Conservation (phyloP, 306 rosid genomes). For the Styphnolobium japonicum region DNA sequence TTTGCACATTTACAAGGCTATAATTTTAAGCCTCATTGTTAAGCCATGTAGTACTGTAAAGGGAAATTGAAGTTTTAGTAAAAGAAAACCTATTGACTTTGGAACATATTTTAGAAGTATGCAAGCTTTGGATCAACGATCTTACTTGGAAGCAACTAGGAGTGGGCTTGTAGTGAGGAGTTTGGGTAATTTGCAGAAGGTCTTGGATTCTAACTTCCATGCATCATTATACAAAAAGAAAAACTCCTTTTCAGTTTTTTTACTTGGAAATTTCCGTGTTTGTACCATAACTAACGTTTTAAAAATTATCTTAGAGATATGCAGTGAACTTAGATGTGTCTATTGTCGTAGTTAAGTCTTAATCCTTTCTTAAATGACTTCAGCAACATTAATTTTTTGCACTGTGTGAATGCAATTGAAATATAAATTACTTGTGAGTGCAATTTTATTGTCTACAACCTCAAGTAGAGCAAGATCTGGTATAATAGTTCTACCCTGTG, state of each 20-base stretch:
- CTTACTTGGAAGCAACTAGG: neutral
- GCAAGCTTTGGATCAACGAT: conserved; percentile 18
- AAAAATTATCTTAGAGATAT: neutral
- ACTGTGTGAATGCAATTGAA: neutral
- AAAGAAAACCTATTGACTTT: neutral
- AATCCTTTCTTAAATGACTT: conserved; percentile 9
- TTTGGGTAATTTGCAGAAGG: neutral
- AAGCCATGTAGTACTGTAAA: neutral
- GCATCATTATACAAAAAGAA: neutral
- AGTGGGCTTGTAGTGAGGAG: neutral
- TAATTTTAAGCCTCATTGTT: neutral
- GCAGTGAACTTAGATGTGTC: neutral
- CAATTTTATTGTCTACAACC: conserved; percentile 16
- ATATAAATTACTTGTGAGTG: conserved; percentile 1
- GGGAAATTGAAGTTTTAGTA: neutral
- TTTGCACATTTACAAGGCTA: conserved; percentile 7
- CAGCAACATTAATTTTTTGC: conserved; percentile 2
- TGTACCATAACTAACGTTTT: neutral
- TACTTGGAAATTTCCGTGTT: neutral
- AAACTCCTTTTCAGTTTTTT: neutral
- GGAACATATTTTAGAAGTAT: neutral
- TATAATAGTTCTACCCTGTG: conserved; percentile 93
- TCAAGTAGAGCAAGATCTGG: conserved; percentile 99
- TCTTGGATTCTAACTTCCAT: neutral
- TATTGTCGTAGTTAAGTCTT: neutral